These are phyloP conservation scores for Tympanopsis confertula DNA, from an alignment of 2,329 filamentous ascomycete species.

Conservation along the genomic window DNA sequence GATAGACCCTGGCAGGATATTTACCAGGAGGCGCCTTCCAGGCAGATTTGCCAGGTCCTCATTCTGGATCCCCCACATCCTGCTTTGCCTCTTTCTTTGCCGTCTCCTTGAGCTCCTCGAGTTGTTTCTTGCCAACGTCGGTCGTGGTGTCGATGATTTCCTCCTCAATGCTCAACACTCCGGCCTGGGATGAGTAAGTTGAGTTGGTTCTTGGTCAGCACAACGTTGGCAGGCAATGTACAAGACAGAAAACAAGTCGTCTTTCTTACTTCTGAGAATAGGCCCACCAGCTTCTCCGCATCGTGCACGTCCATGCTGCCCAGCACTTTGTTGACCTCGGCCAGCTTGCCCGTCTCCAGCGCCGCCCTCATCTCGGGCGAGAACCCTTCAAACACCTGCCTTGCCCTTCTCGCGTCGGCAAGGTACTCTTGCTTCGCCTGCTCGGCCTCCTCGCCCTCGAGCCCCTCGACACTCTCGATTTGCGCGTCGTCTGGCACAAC, in stretches of 20 bases:
- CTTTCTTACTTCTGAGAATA: conserved; percentile 62
- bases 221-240: conserved; percentile 20
- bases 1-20: too few relatives aligned
- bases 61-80: too few relatives aligned
- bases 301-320: conserved; percentile 82
- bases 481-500: conserved; percentile 51
- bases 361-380: conserved; percentile 70
- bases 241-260: conserved; percentile 3
- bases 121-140: conserved; percentile 66
- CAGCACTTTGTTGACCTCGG: conserved; percentile 77
- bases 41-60: too few relatives aligned
- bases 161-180: conserved; percentile 82
- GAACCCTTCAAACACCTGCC: conserved; percentile 76
- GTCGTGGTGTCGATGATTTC: conserved; percentile 93
- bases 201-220: conserved; percentile 1
- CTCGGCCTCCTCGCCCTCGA: background rate
- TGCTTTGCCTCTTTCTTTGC: conserved; percentile 25
- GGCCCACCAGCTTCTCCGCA: conserved; percentile 72
- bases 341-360: conserved; percentile 76
- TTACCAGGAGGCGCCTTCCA: too few relatives aligned
- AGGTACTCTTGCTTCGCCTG: background rate
- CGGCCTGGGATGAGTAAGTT: conserved; percentile 36
- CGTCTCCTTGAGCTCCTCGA: conserved; percentile 63
- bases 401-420: conserved; percentile 42
- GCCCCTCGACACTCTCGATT: conserved; percentile 10